Base-by-base conservation (phyloP, 2,329 filamentous ascomycete species). In the Aschersonia sp. region DNA sequence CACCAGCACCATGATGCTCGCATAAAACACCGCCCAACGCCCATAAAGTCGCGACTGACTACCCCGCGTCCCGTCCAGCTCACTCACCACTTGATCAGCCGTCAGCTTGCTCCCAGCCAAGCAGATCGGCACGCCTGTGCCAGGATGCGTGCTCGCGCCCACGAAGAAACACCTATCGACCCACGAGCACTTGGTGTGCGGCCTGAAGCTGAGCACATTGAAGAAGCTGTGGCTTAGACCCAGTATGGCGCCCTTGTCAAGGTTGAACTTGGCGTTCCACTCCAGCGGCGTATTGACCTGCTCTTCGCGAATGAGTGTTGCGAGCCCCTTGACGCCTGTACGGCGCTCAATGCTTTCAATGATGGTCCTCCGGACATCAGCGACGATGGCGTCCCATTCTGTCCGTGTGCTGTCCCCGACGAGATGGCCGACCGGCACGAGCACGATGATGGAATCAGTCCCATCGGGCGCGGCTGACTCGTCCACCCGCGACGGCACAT, bases 121-220 rank as follows among this genome's bases (percentile, higher is more conserved):
- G 30, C 82, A 80, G 48, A 88, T 84, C 3, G 84, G 84, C 28
- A 88, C 84, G 0, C 84, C 84, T 0, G 84, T 87, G 1, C 84
- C 84, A 0, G 84, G 84, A 65, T 89, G 84, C 28, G 83, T 84
- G 57, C 78, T 83, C 1, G 84, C 84, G 35, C 84, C 84, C 0
- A 87, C 84, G 57, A 88, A 87, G 58, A 85, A 86, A 30, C 80
- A 61, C 3, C 68, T 66, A 9, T 65, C 53, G 20, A 81, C 65
- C 4, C 66, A 69, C 4, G 64, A 55, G 32, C 81, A 68, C 52
- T 68, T 67, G 0, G 78, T 84, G 41, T 69, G 67, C 0, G 82
- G 82, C 1, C 82, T 68, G 67, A 85, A 85, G 35, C 72, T 72
- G 0, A 85, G 69, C 10, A 85, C 80, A 57, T 85, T 85, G 68